Evolutionary conservation across 2,329 filamentous ascomycete genomes (phyloP).

Genomic region (Arthroderma sp.): DNA sequence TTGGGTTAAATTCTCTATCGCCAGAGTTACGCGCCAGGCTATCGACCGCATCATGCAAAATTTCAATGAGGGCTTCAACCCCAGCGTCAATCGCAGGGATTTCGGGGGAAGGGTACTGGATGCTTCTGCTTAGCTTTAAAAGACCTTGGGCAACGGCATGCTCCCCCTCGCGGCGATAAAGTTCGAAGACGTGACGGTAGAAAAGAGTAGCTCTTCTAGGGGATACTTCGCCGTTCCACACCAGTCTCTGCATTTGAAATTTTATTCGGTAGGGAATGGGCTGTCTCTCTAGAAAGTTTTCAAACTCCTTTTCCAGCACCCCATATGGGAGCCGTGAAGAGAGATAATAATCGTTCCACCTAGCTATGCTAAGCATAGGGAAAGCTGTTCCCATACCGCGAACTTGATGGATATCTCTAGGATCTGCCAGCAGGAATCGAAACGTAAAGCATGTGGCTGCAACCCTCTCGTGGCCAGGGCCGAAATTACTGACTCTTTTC

Average conservation of each 20-base stretch:
- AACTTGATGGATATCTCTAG: constrained; percentile 17
- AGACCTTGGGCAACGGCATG: constrained; percentile 34
- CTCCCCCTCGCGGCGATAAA: constrained; percentile 25
- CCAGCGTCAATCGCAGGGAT: constrained; percentile 32
- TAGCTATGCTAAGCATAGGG: constrained; percentile 11
- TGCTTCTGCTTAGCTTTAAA: constrained; percentile 37
- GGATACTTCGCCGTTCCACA: constrained; percentile 49
- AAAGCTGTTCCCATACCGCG: constrained; percentile 13
- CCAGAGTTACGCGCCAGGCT: background rate
- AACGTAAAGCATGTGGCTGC: constrained; percentile 32
- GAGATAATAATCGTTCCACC: constrained; percentile 12
- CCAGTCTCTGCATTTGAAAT: constrained; percentile 52
- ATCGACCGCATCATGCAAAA: constrained; percentile 13
- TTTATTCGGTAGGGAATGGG: constrained; percentile 40
- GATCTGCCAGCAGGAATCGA: constrained; percentile 21
- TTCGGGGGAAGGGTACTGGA: constrained; percentile 44
- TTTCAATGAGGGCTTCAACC: constrained; percentile 29
- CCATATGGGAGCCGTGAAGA: background rate
- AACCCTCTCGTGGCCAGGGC: constrained; percentile 9
- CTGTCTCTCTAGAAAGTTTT: constrained; percentile 5
- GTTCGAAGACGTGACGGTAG: constrained; percentile 10
- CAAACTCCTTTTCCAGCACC: constrained; percentile 7
- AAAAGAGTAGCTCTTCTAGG: constrained; percentile 35
- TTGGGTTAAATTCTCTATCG: constrained; percentile 1
- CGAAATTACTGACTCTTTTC: constrained; percentile 11